A percentile compares a stretch with the other conserved stretches of the same genome.
These are phyloP conservation scores for Inga leiocalycina DNA, from an alignment of 306 rosid genomes.

Conservation along the genomic window DNA sequence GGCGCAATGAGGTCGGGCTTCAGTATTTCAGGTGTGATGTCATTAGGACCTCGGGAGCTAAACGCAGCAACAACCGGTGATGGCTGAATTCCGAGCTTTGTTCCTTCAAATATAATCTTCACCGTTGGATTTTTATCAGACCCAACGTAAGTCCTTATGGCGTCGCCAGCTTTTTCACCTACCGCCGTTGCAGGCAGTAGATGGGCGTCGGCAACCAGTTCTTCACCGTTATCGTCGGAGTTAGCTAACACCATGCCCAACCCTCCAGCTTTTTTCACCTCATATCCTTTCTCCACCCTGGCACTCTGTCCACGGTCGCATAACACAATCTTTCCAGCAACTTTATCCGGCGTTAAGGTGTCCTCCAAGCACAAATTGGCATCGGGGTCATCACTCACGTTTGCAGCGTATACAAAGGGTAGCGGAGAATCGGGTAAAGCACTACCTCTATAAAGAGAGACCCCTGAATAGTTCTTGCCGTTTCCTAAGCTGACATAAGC, in stretches of 20 bases:
- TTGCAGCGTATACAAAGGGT: slow-evolving; percentile 59
- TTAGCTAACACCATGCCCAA: slow-evolving; percentile 75
- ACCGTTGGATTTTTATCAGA: slow-evolving; percentile 52
- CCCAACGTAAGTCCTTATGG: slow-evolving; percentile 45
- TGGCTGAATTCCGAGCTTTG: slow-evolving; percentile 59
- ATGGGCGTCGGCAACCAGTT: slow-evolving; percentile 72
- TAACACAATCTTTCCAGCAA: slow-evolving; percentile 67
- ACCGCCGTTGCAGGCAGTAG: slow-evolving; percentile 60
- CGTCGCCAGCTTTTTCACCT: slow-evolving; percentile 49
- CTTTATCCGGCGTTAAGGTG: slow-evolving; percentile 56
- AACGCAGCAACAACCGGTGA: slow-evolving; percentile 85
- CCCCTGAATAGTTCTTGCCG: slow-evolving; percentile 68
- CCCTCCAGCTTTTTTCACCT: slow-evolving; percentile 72
- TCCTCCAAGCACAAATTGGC: slow-evolving; percentile 51
- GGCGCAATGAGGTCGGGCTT: slow-evolving; percentile 90
- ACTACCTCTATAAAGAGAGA: slow-evolving; percentile 52
- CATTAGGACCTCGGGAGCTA: slow-evolving; percentile 79
- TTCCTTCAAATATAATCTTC: slow-evolving; percentile 59
- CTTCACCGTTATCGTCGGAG: slow-evolving; percentile 54
- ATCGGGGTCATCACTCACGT: slow-evolving; percentile 44
- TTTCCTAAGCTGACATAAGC: slow-evolving; percentile 64
- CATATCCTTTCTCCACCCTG: slow-evolving; percentile 63
- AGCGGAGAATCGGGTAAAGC: slow-evolving; percentile 26
- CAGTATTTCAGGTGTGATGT: slow-evolving; percentile 53
- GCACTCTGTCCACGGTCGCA: slow-evolving; percentile 66